phyloP scores from a whole-genome alignment of 2,329 filamentous ascomycete species.

The Teratosphaeriaceae sp. region DNA sequence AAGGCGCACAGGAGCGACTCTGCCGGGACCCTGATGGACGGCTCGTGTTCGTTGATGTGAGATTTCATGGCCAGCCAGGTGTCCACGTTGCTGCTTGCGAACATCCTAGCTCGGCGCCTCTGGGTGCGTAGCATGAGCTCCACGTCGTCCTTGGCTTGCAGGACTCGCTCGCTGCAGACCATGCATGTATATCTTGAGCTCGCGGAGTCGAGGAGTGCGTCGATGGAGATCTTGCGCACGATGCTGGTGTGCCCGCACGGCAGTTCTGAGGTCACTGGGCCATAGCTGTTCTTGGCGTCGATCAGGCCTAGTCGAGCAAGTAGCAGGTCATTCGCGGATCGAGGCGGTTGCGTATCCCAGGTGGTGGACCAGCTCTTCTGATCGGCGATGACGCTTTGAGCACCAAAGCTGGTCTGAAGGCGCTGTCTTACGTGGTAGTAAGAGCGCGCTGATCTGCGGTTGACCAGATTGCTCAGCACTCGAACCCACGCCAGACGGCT shows the following conservation, averaged over 20 bases:
- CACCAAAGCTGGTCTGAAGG: not conserved
- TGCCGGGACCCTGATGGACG: not conserved
- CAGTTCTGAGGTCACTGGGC: not conserved
- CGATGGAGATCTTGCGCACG: not conserved
- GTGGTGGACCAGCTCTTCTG: not conserved
- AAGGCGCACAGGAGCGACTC: not conserved
- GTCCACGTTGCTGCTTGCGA: not conserved
- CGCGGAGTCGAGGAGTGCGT: not conserved
- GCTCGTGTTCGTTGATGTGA: not conserved
- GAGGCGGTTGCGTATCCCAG: constrained; percentile 1
- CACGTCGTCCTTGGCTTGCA: not conserved
- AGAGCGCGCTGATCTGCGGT: not conserved
- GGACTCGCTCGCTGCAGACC: not conserved
- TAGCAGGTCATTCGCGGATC: not conserved
- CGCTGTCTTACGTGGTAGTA: constrained; percentile 1
- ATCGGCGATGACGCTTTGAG: not conserved
- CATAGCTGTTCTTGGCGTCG: too few species aligned
- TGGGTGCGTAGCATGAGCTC: not conserved
- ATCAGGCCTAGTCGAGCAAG: not conserved
- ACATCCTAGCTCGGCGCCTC: not conserved
- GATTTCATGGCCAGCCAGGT: not conserved
- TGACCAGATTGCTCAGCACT: not conserved
- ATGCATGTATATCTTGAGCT: not conserved
- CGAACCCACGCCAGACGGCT: not conserved
- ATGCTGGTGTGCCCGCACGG: not conserved